These are phyloP conservation scores for Artomyces pyxidatus DNA, from an alignment of 768 basidiomycete species.

Conservation along the genomic window DNA sequence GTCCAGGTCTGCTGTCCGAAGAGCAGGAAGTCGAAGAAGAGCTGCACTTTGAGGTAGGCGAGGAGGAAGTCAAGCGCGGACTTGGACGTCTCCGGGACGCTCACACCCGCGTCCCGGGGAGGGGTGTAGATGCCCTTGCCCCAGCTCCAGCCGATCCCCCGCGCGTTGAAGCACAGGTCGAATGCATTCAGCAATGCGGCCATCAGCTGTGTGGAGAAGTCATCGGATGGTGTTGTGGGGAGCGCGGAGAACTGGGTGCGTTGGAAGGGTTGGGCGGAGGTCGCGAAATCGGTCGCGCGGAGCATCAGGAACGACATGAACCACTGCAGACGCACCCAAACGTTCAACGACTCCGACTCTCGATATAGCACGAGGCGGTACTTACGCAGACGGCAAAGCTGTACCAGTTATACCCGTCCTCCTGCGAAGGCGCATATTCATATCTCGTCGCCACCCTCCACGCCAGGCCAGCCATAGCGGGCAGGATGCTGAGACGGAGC, in stretches of 20 bases:
- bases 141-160: conserved; percentile 59
- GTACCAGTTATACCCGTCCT: conserved; percentile 4
- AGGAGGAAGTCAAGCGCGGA: conserved; percentile 30
- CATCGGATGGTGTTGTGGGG: conserved; percentile 2
- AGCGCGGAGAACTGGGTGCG: conserved; percentile 10
- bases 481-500: conserved; percentile 40
- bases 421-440: conserved; percentile 29
- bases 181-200: conserved; percentile 28
- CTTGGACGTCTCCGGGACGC: conserved; percentile 27
- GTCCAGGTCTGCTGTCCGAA: conserved; percentile 14
- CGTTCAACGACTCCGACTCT: too few relatives aligned
- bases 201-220: conserved; percentile 2
- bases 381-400: conserved; percentile 12
- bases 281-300: conserved; percentile 8
- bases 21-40: conserved; percentile 30
- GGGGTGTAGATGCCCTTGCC: conserved; percentile 27
- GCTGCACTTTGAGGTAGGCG: conserved; percentile 38
- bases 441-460: conserved; percentile 37
- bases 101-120: conserved; percentile 35
- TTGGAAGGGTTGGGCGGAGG: conserved; percentile 5
- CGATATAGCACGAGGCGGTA: too few relatives aligned
- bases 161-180: conserved; percentile 43
- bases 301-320: conserved; percentile 10
- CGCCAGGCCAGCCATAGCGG: conserved; percentile 36
- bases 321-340: conserved; percentile 5